A percentile compares a stretch with the other conserved stretches of the same genome.
These are phyloP conservation scores for Mycena belliarum DNA, from an alignment of 768 basidiomycete genomes.

Conservation along the genomic window DNA sequence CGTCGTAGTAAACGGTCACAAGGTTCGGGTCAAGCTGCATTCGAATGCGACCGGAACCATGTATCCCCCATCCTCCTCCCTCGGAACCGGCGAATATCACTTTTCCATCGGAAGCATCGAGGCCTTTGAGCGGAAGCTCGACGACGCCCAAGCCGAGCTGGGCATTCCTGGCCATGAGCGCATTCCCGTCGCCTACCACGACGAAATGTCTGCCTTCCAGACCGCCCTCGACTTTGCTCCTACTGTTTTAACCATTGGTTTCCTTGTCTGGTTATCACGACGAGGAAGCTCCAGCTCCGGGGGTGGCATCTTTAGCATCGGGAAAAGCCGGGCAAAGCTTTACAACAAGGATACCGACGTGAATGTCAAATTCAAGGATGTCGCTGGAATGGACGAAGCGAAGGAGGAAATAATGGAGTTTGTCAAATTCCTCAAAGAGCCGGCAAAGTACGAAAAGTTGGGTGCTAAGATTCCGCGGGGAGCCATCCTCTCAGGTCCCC, in stretches of 20 bases:
- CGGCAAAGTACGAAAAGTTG: constrained; percentile 89
- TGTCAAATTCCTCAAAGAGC: constrained; percentile 97
- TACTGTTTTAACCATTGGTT: constrained; percentile 88
- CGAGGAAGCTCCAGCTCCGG: constrained; percentile 65
- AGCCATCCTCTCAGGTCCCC: constrained; percentile 92
- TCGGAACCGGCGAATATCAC: constrained; percentile 69
- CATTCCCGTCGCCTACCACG: constrained; percentile 95
- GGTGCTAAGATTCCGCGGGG: constrained; percentile 98
- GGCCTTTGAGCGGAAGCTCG: constrained; percentile 91
- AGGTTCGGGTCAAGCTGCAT: constrained; percentile 90
- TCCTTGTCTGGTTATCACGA: constrained; percentile 86
- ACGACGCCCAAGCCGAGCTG: constrained; percentile 90
- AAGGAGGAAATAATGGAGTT: constrained; percentile 99
- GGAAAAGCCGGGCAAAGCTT: constrained; percentile 90
- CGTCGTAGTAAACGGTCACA: constrained; percentile 85
- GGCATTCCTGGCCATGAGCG: constrained; percentile 90
- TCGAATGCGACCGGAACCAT: constrained; percentile 82
- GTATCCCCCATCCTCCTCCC: constrained; percentile 57
- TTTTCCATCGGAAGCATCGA: constrained; percentile 99
- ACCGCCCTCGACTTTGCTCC: constrained; percentile 90
- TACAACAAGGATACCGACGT: constrained; percentile 98
- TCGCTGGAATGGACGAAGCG: constrained; percentile 99
- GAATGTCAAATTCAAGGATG: constrained; percentile 91
- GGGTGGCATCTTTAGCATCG: constrained; percentile 95
- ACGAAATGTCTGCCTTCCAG: constrained; percentile 84